Evolutionary conservation across 257 asterid genomes (phyloP).

Genomic region (Nicotiana sylvestris): DNA sequence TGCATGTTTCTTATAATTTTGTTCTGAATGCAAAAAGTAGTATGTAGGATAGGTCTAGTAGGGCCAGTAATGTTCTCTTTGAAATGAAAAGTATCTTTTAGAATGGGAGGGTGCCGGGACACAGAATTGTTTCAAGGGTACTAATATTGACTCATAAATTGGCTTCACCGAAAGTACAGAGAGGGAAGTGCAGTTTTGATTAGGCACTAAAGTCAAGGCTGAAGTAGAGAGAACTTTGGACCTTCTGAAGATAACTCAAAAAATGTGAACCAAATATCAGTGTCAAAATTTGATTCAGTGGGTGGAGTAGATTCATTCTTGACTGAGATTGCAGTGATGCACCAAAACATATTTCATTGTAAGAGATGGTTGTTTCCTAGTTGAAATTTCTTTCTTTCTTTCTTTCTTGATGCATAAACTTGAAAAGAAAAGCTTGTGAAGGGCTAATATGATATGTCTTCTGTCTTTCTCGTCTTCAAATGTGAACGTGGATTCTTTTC

Average conservation of each 20-base stretch:
- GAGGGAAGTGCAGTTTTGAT: neutral
- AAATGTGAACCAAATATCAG: neutral
- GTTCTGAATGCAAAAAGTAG: neutral
- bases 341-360: neutral
- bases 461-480: neutral
- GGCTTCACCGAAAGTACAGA: neutral
- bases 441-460: neutral
- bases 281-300: constrained; percentile 2
- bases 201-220: neutral
- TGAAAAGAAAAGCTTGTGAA: neutral
- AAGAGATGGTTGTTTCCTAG: neutral
- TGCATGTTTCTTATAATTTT: neutral
- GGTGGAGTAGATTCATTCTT: neutral
- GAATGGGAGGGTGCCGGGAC: neutral
- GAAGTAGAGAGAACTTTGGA: neutral
- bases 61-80: neutral
- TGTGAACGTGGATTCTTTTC: neutral
- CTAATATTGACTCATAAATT: neutral
- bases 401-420: neutral
- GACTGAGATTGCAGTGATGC: neutral
- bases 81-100: neutral
- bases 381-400: neutral
- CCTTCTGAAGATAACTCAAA: neutral
- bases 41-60: neutral
- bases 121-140: constrained; percentile 9